Percentiles rank a stretch among this genome's conserved stretches.
Conservation (phyloP, 257 asterid species). For the Nicotiana tomentosiformis region DNA sequence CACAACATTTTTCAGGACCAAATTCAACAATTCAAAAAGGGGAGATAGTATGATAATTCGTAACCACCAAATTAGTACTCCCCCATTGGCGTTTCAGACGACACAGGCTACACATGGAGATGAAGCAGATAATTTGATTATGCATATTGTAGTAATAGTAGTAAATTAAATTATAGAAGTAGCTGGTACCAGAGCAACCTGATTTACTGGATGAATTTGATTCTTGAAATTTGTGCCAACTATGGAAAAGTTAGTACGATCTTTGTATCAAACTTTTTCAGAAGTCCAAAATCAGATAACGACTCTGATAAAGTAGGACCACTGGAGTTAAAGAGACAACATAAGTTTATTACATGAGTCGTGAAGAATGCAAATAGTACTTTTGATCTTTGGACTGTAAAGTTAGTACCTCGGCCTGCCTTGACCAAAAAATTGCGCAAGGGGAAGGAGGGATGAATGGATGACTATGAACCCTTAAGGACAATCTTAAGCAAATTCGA, state of each 20-base stretch:
- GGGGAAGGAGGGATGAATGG: neutral
- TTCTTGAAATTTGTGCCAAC: neutral
- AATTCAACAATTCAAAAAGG: neutral
- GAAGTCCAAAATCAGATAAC: neutral
- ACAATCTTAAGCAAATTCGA: neutral
- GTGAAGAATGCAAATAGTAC: neutral
- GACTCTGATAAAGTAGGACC: neutral
- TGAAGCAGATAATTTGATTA: neutral
- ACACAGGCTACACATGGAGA: neutral
- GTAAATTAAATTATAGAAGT: neutral
- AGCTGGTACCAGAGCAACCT: neutral
- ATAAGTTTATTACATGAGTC: neutral
- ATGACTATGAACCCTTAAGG: neutral
- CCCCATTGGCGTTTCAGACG: too few relatives aligned
- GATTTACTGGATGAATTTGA: neutral
- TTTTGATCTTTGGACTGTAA: neutral
- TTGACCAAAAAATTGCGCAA: neutral
- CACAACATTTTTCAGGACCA: neutral
- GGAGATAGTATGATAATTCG: too few relatives aligned
- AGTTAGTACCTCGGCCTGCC: neutral
- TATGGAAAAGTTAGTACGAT: neutral
- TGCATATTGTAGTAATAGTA: neutral
- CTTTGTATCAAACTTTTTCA: neutral
- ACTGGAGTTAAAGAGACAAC: neutral
- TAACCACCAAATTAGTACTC: too few relatives aligned